Conservation (phyloP, 352 stramenopile species). For the Phytophthora agathidicida region DNA sequence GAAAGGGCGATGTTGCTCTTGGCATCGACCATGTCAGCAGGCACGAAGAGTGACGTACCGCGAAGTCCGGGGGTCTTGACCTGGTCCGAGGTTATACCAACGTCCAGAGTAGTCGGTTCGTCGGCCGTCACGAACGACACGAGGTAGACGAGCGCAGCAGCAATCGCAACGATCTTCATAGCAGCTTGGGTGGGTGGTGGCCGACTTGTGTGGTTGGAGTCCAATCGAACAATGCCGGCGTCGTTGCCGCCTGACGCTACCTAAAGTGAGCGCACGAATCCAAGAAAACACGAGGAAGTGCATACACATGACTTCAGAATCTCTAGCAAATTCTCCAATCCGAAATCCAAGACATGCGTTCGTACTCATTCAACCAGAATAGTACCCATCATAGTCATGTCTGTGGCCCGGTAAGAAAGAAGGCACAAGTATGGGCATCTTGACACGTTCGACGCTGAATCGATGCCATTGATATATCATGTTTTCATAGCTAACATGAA, state of each 20-base stretch:
- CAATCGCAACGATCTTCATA: conserved; percentile 8
- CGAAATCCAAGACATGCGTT: no score
- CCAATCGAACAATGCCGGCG: conserved; percentile 18
- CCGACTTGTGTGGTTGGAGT: conserved; percentile 9
- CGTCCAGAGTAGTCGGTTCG: conserved; percentile 2
- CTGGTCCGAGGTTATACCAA: neutral
- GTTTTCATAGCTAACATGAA: no score
- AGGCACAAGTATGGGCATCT: no score
- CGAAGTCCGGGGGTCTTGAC: neutral
- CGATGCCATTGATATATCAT: no score
- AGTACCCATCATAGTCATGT: no score
- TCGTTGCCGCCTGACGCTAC: no score
- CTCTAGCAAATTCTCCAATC: no score
- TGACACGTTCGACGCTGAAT: no score
- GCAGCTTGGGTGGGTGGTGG: neutral
- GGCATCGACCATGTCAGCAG: conserved; percentile 3
- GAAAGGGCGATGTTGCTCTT: conserved; percentile 21
- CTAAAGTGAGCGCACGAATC: neutral
- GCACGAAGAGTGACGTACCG: neutral
- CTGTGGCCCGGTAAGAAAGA: no score
- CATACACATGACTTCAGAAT: no score
- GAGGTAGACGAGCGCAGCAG: conserved; percentile 4
- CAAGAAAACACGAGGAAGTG: no score
- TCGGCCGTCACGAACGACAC: conserved; percentile 12
- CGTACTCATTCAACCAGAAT: no score